These are phyloP conservation scores for Colletotrichum tropicale DNA, from an alignment of 2,329 filamentous ascomycete genomes.

Conservation along the genomic window DNA sequence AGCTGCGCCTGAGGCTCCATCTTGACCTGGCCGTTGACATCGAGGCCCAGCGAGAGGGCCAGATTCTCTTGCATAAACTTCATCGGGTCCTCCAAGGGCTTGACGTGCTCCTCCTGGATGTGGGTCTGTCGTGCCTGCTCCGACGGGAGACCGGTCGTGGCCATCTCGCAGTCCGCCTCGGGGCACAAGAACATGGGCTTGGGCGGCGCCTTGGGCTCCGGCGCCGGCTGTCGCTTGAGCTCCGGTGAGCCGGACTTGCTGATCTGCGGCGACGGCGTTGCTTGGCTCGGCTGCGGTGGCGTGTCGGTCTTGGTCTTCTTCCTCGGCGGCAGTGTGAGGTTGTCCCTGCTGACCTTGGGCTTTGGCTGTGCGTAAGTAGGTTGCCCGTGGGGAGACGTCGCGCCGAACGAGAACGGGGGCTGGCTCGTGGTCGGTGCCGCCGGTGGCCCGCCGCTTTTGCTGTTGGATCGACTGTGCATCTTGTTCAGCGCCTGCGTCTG, in stretches of 20 bases:
- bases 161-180: conserved; percentile 59
- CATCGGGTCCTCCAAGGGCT: conserved; percentile 58
- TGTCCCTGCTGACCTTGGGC: conserved; percentile 55
- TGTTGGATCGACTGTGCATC: conserved; percentile 46
- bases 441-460: conserved; percentile 54
- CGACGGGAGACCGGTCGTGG: conserved; percentile 52
- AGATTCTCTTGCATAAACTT: conserved; percentile 58
- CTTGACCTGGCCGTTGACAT: conserved; percentile 51
- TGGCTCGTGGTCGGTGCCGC: conserved; percentile 62
- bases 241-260: conserved; percentile 54
- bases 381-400: conserved; percentile 63
- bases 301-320: conserved; percentile 60
- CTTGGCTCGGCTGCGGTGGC: conserved; percentile 40
- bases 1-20: conserved; percentile 35
- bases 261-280: conserved; percentile 52
- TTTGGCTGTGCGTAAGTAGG: conserved; percentile 57
- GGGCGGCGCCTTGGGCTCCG: conserved; percentile 28
- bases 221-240: conserved; percentile 37
- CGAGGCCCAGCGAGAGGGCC: conserved; percentile 53
- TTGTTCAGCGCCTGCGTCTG: conserved; percentile 54
- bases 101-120: conserved; percentile 62
- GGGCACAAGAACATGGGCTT: conserved; percentile 55
- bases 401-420: conserved; percentile 61
- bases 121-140: conserved; percentile 60
- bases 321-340: conserved; percentile 59